Base-by-base conservation (phyloP, 129 eudicot species). In the Pittosporum tobira region DNA sequence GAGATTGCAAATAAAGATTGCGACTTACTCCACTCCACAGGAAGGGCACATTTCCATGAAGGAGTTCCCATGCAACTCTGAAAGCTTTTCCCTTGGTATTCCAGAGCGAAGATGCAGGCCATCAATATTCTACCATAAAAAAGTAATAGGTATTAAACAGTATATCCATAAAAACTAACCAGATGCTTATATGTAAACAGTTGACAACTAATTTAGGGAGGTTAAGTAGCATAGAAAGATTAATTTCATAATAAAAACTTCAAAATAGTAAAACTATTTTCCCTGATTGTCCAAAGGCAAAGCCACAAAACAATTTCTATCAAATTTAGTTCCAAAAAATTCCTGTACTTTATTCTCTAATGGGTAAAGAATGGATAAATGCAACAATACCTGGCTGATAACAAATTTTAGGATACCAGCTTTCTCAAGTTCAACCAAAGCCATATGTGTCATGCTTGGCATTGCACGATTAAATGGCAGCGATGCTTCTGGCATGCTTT, bases 91-190 rank as follows among this genome's bases (percentile, higher is more conserved):
- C 77, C 94, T 84, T 21, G 94, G 82, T 54, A 88, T 78, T 59
- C 96, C 96, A 43, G 96, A 88, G 54, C 96, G 90, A 26, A 88
- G 84, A 74, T 88, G 96, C 54, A 88, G 89, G 72, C 94, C 76
- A 67, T 88, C 96, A 63, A 88, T 80, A 61, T 88, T 88, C 96
- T 8, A 22, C n/a, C 19, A 18, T 40, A 30, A 10, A 30, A n/a
- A 15, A n/a, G n/a, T 70, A 78, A 13, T 7, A 21, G 28, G 28
- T 20, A 10, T 49, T 22, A 49, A 26, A 27, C 58, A 52, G 1
- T n/a, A 24, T 13, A 27, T 19, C 5, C 58, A 25, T 36, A 52
- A 52, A 13, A 11, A 6, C 58, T n/a, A 52, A 25, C 58, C 37
- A 26, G 58, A 27, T 52, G 5, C 10, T 34, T 12, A 2, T 34